phyloP scores from a whole-genome alignment of 164 flowering plant species.

The Cinnamomum chago region DNA sequence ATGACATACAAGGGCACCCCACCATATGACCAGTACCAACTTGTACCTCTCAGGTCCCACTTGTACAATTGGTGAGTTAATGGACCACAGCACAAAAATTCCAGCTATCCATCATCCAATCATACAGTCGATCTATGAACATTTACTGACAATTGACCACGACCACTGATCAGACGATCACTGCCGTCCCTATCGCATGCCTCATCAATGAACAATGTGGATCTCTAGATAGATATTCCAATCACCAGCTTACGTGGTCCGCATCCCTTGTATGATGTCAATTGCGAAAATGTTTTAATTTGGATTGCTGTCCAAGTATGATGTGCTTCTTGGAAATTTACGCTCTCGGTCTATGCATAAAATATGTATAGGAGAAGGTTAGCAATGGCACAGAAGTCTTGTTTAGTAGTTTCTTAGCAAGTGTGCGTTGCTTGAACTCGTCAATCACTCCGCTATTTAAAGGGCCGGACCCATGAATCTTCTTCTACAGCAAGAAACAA shows the following conservation, averaged over 20 bases:
- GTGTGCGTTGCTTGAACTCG: background rate
- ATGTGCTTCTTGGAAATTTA: background rate
- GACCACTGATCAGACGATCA: background rate
- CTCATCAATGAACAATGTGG: too few relatives aligned
- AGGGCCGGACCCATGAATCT: constrained; percentile 1
- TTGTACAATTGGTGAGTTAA: background rate
- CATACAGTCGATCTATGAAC: background rate
- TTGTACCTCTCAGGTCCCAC: background rate
- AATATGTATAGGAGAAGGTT: background rate
- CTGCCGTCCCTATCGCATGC: too few relatives aligned
- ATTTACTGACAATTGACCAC: too few relatives aligned
- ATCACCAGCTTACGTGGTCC: too few relatives aligned
- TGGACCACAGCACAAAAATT: background rate
- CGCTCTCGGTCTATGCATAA: background rate
- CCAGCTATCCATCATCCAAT: background rate
- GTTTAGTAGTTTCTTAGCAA: background rate
- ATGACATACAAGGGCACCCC: background rate
- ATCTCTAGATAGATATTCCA: too few relatives aligned
- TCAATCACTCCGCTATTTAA: background rate
- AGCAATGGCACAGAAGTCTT: background rate
- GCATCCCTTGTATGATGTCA: background rate
- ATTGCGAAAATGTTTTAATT: background rate
- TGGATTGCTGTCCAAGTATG: background rate
- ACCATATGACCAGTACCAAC: background rate
- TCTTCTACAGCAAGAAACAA: constrained; percentile 17